Conservation (phyloP, 805 yeast species). For the Pichia deserticola region DNA sequence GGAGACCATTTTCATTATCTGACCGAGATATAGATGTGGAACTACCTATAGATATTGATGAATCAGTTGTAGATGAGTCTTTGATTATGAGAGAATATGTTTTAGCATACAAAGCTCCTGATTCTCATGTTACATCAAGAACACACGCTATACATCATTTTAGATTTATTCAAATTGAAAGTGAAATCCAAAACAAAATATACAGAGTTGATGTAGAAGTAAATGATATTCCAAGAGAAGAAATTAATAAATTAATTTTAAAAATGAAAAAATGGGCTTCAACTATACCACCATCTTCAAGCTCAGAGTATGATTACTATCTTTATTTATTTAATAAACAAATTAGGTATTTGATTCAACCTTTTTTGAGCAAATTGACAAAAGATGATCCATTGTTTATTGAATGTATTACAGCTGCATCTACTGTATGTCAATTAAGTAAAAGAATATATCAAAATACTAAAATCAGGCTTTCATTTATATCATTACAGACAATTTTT, state of each 20-base stretch:
- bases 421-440: constrained; percentile 12
- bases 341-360: constrained; percentile 13
- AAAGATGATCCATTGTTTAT: constrained; percentile 7
- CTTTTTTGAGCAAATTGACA: constrained; percentile 7
- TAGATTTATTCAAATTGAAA: constrained; percentile 13
- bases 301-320: constrained; percentile 10
- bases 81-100: constrained; percentile 1
- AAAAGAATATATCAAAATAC: constrained; percentile 11
- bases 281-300: constrained; percentile 9
- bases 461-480: constrained; percentile 13
- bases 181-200: constrained; percentile 12
- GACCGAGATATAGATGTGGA: constrained; percentile 45
- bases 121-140: constrained; percentile 6
- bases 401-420: constrained; percentile 13
- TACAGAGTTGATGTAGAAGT: constrained; percentile 15
- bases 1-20: constrained; percentile 40
- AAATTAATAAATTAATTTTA: constrained; percentile 1
- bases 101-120: not conserved
- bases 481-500: constrained; percentile 14
- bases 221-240: not conserved
- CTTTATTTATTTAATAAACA: constrained; percentile 14
- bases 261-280: constrained; percentile 3
- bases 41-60: constrained; percentile 24
- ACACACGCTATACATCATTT: constrained; percentile 10
- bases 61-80: constrained; percentile 3